A percentile compares a stretch with the other conserved stretches of the same genome.
These are phyloP conservation scores for Friedmanniomyces simplex DNA, from an alignment of 495 filamentous ascomycete species.

Conservation along the genomic window DNA sequence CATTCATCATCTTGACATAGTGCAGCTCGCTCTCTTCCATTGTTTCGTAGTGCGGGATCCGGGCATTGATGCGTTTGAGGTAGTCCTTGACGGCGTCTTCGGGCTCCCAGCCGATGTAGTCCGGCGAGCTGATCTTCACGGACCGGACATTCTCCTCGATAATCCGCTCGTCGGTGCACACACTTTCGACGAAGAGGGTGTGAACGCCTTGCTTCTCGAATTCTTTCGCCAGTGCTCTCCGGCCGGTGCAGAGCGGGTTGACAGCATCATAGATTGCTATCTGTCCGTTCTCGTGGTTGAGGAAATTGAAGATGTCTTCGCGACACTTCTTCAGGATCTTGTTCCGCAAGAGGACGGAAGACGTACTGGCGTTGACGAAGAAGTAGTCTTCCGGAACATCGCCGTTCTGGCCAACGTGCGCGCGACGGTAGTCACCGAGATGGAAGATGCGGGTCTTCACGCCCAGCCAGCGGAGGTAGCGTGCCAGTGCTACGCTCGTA, in stretches of 20 bases:
- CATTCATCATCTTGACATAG: slow-evolving; percentile 99
- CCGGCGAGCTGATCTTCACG: slow-evolving; percentile 97
- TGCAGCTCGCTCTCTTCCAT: slow-evolving; percentile 92
- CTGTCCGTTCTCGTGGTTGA: slow-evolving; percentile 95
- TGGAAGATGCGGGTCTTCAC: slow-evolving; percentile 98
- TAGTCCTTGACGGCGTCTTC: slow-evolving; percentile 90
- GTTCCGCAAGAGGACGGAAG: slow-evolving; percentile 78
- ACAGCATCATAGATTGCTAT: slow-evolving; percentile 99
- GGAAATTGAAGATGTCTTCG: slow-evolving; percentile 91
- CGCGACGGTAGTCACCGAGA: slow-evolving; percentile 89
- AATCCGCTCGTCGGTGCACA: slow-evolving; percentile 82
- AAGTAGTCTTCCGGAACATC: slow-evolving; percentile 97
- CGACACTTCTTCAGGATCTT: slow-evolving; percentile 96
- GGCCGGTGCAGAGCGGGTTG: slow-evolving; percentile 75
- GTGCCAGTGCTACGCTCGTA: slow-evolving; percentile 86
- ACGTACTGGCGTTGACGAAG: slow-evolving; percentile 82
- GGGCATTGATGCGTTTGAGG: slow-evolving; percentile 72
- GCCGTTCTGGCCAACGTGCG: slow-evolving; percentile 72
- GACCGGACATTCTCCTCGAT: slow-evolving; percentile 94
- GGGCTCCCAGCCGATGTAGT: slow-evolving; percentile 85
- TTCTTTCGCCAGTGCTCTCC: slow-evolving; percentile 80
- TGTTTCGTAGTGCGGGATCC: slow-evolving; percentile 92
- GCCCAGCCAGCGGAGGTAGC: slow-evolving; percentile 94
- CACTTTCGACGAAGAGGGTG: slow-evolving; percentile 95
- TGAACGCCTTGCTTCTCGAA: slow-evolving; percentile 92